Base-by-base conservation (phyloP, 768 basidiomycete genomes). In the Hortiboletus flavorubellus region DNA sequence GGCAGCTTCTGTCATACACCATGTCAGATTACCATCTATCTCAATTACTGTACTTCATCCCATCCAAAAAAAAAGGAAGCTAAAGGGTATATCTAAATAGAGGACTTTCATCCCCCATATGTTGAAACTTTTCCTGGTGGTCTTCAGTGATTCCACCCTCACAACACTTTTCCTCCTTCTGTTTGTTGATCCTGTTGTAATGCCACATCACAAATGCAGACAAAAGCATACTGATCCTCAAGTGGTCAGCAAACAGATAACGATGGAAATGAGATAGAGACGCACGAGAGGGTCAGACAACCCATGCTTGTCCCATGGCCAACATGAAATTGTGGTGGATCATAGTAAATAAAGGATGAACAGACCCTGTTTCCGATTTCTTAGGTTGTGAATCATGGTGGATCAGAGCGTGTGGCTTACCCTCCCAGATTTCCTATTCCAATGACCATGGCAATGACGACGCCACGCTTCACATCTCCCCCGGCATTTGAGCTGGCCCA, bases 401-500 rank as follows among this genome's bases (percentile, higher is more conserved):
- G 30, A 49, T 18, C 5, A 11, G 33, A 72, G 73, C 18, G 69
- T 21, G n/a, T 30, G 2, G 44, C 69, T 53, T 49, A 77, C 61
- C 81, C 82, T 56, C 82, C 82, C 10, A 84, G 67, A 55, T 85
- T 85, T 21, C 80, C 82, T 9, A 80, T 38, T 29, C 80, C 80
- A 49, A 80, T 77, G 16, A 84, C 76, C 72, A 81, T 75, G 5
- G 79, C 84, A 35, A 84, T 56, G 12, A 75, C 73, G 12, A 83
- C 74, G 23, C 75, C 84, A 52, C 76, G 74, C 60, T 80, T 79
- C 46, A 79, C 55, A 60, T 82, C 81, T 23, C 84, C 81, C 21
- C 83, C 83, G 0, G 80, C 76, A 50, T 82, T 81, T 8, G 78
- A 78, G 3, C 77, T 74, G 2, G 72, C 78, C 84, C 84, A 86